Evolutionary conservation across 2,329 filamentous ascomycete genomes (phyloP), one percentile per base, ranked within the genome.

Genomic region (Xylaria hypoxylon): DNA sequence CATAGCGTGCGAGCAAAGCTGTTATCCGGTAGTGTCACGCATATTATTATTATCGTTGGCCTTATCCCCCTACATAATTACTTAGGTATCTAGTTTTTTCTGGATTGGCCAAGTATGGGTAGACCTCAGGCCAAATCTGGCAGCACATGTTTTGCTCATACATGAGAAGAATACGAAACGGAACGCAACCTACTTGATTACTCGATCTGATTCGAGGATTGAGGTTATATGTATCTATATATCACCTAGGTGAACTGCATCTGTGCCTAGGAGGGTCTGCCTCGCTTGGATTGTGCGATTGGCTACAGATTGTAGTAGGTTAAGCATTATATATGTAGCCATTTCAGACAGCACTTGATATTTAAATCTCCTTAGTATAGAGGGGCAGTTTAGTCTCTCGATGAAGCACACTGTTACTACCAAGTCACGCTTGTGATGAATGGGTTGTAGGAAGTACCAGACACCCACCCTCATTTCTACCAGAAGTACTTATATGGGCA

Each of bases 1-100:
- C 68, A 70, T 70, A 70, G 68, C 68, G 68, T 65, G 63, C 59
- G 68, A 67, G 64, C 58, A 63, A 61, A 59, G 64, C 58, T 63
- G 55, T 67, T 67, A 55, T 38, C 51, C 3, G 50, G 56, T 57
- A 51, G 44, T 62, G 45, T 62, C 51, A 48, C 52, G 35, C 57
- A 48, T 47, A 26, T 50, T 53, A 40, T 58, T 64, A 50, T 45
- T 52, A 35, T 59, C 35, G 33, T 58, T 67, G 47, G 59, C 50
- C 47, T 66, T 62, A 56, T 62, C 62, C 55, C 47, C 48, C 38
- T 61, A 67, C 53, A 68, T 65, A 65, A 57, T 59, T 62, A 38
- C 50, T 51, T 50, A 35, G 42, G 57, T 64, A 68, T 61, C 52
- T 62, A 60, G 35, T 15, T 48, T 31, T 59, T 58, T 62, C 28